phyloP scores from a whole-genome alignment of 2,329 filamentous ascomycete genomes.

The Colletotrichum costaricense region DNA sequence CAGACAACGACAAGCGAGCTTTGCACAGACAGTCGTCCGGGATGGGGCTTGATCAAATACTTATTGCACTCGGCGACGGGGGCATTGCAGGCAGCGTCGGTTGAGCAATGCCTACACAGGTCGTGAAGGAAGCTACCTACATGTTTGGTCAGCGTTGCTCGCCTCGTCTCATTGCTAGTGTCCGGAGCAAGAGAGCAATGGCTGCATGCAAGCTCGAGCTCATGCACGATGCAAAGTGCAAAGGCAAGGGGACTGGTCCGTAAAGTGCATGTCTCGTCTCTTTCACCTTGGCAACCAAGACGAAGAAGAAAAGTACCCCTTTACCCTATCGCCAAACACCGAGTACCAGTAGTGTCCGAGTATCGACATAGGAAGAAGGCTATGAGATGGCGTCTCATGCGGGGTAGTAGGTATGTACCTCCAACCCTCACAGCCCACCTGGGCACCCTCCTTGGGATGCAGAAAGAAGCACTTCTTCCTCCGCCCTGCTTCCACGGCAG shows the following conservation, averaged over 20 bases:
- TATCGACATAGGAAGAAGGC: constrained; percentile 14
- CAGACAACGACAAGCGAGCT: neutral
- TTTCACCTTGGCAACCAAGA: neutral
- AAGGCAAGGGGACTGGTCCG: constrained; percentile 12
- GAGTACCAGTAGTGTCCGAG: constrained; percentile 19
- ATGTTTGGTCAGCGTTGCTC: constrained; percentile 20
- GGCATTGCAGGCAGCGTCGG: neutral
- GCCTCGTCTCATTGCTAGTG: constrained; percentile 29
- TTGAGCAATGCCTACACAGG: neutral
- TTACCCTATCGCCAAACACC: constrained; percentile 4
- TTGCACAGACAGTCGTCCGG: neutral
- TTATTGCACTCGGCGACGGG: neutral
- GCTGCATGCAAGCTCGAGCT: neutral
- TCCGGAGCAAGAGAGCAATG: constrained; percentile 7
- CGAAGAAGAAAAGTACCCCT: neutral
- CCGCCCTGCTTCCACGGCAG: constrained; percentile 35
- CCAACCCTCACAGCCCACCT: constrained; percentile 5
- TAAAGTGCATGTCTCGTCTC: constrained; percentile 5
- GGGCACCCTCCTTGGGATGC: neutral
- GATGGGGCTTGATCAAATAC: constrained; percentile 33
- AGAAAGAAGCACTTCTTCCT: constrained; percentile 1
- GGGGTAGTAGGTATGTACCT: constrained; percentile 7
- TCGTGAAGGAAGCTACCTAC: constrained; percentile 7
- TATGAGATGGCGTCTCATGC: constrained; percentile 23
- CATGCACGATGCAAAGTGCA: constrained; percentile 24